Percentiles rank a stretch among this genome's conserved stretches.
These are phyloP conservation scores for Trametes maxima DNA, from an alignment of 768 basidiomycete species.

Conservation along the genomic window DNA sequence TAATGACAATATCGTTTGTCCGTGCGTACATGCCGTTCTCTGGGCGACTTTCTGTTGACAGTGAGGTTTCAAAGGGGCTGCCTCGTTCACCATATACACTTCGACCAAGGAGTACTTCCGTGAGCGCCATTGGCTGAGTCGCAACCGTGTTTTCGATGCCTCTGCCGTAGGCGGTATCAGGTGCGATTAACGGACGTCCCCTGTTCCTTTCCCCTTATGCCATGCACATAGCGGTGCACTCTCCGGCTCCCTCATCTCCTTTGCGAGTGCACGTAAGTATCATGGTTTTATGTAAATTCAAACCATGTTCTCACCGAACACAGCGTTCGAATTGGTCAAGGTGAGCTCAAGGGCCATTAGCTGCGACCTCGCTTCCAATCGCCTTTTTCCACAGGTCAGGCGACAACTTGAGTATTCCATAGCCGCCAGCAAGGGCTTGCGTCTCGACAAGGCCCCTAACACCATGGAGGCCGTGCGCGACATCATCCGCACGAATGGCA, in stretches of 20 bases:
- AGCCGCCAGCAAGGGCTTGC: slow-evolving; percentile 74
- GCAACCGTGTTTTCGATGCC: slow-evolving; percentile 64
- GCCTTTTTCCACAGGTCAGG: slow-evolving; percentile 58
- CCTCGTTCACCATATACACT: slow-evolving; percentile 90
- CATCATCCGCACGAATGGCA: slow-evolving; percentile 66
- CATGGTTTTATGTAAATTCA: too few relatives aligned
- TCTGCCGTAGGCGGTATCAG: slow-evolving; percentile 76
- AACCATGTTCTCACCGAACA: slow-evolving; percentile 23
- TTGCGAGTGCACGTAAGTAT: slow-evolving; percentile 84
- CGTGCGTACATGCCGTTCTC: slow-evolving; percentile 55
- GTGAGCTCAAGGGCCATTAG: slow-evolving; percentile 42
- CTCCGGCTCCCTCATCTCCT: slow-evolving; percentile 86
- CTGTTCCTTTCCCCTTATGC: not conserved
- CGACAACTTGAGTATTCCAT: slow-evolving; percentile 92
- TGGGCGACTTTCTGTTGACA: slow-evolving; percentile 9
- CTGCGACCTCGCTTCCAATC: not conserved
- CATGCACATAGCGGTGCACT: slow-evolving; percentile 65
- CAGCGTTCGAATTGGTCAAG: slow-evolving; percentile 95
- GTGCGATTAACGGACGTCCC: slow-evolving; percentile 10
- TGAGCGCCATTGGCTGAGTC: slow-evolving; percentile 57
- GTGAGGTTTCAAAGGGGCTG: slow-evolving; percentile 58
- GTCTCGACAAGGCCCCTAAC: slow-evolving; percentile 74
- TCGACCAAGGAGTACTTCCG: slow-evolving; percentile 76
- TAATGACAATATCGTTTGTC: slow-evolving; percentile 95
- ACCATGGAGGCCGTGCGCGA: slow-evolving; percentile 80